Base-by-base conservation (phyloP, 495 filamentous ascomycete species). In the Ramalina intermedia region DNA sequence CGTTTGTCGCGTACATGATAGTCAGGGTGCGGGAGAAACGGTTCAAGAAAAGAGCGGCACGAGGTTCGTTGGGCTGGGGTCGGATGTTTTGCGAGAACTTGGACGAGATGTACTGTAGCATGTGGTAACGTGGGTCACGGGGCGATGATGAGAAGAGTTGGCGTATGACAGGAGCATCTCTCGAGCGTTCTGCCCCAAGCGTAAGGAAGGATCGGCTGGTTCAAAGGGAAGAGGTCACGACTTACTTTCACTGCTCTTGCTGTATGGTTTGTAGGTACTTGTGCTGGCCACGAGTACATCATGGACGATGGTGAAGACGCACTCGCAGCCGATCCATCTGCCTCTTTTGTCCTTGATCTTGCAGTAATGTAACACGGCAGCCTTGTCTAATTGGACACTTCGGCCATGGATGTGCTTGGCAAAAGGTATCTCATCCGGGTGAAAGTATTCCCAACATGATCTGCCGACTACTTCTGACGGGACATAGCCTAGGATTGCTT, bases 391-490 rank as follows among this genome's bases (percentile, higher is more conserved):
- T 43, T 76, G 66, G 21, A 93, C 77, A 16, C 85, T 82, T 47
- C 81, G 74, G 46, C 75, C 74, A 59, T 93, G 86, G 43, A 85
- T 68, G 24, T 76, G 71, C 35, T 78, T 78, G 26, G 85, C 87
- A 57, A 86, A 79, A 0, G 84, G 80, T 26, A 87, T 71, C 61
- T 93, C 85, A 9, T 87, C 79, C 1, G 82, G 82, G 48, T 91
- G 85, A 56, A 93, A 94, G 62, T 83, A 93, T 20, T 88, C 83
- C 71, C 87, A 93, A 61, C 77, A 81, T 49, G 87, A 87, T 56
- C 74, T 81, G 39, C 82, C 79, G 52, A 80, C 71, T 11, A 93
- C 78, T 59, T 90, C 84, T 43, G 79, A 67, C 4, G 87, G 82
- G 23, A 76, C 69, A 58, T 89, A 89, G 39, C 87, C 87, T 38